Conservation (phyloP, 257 asterid species). For the Solanum virginianum region DNA sequence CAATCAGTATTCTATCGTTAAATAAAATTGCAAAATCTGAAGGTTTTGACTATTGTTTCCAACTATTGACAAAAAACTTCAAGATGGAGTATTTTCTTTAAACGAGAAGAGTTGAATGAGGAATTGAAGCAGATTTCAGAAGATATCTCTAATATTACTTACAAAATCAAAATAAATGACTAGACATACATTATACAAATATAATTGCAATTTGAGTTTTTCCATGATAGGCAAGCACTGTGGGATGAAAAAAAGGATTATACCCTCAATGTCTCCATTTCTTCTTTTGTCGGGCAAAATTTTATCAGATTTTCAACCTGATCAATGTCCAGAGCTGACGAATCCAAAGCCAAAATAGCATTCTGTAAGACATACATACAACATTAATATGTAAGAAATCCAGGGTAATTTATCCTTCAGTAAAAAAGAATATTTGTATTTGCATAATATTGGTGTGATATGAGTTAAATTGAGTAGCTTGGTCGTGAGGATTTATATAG, state of each 20-base stretch:
- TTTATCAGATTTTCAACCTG: slow-evolving; percentile 99
- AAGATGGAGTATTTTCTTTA: neutral
- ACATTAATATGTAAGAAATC: neutral
- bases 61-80: neutral
- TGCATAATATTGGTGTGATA: neutral
- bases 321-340: slow-evolving; percentile 88
- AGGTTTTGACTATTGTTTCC: neutral
- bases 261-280: slow-evolving; percentile 96
- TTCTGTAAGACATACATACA: slow-evolving; percentile 27
- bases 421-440: neutral
- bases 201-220: neutral
- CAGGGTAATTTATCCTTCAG: neutral
- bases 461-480: neutral
- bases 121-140: neutral
- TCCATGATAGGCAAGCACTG: neutral
- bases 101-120: neutral
- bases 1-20: neutral
- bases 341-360: slow-evolving; percentile 85
- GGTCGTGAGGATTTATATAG: neutral
- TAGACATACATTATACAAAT: neutral
- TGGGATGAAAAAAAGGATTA: neutral
- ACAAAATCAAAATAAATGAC: neutral
- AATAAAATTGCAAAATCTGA: neutral
- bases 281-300: slow-evolving; percentile 95
- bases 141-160: neutral